These are phyloP conservation scores for Drosera capensis DNA, from an alignment of 148 eudicot species.

Conservation along the genomic window DNA sequence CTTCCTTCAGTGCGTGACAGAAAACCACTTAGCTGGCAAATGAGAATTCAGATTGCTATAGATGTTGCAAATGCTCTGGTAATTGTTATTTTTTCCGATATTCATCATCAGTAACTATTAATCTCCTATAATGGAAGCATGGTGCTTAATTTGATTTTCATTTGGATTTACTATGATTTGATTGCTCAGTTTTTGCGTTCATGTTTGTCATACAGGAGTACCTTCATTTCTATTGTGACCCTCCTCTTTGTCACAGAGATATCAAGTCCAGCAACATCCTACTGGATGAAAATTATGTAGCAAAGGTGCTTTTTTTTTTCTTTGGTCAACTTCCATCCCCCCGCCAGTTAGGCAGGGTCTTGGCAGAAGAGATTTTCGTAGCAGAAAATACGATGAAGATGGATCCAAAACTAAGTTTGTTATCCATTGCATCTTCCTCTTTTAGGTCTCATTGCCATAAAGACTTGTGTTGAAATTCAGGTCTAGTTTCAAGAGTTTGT, in stretches of 20 bases:
- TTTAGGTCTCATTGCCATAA: no score
- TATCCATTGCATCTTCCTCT: no score
- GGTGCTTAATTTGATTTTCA: neutral
- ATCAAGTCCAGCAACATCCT: conserved; percentile 94
- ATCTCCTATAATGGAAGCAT: no score
- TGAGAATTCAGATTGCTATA: conserved; percentile 83
- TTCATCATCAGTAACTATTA: no score
- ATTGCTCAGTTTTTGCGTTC: conserved; percentile 2
- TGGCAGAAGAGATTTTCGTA: no score
- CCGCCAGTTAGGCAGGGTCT: no score
- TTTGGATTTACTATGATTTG: neutral
- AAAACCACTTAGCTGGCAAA: conserved; percentile 65
- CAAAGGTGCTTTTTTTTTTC: conserved; percentile 45
- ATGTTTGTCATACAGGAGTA: conserved; percentile 55
- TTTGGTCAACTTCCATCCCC: no score
- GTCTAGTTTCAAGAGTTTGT: no score
- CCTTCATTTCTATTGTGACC: conserved; percentile 91
- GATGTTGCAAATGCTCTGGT: conserved; percentile 99
- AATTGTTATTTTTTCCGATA: conserved; percentile 8
- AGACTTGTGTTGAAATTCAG: no score
- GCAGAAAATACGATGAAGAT: no score
- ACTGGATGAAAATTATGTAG: no score
- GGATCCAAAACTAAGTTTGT: no score
- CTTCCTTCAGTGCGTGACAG: conserved; percentile 46
- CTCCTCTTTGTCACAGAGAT: conserved; percentile 94